Evolutionary conservation across 179 eudicot species (phyloP).

Genomic region (Spinacia oleracea): DNA sequence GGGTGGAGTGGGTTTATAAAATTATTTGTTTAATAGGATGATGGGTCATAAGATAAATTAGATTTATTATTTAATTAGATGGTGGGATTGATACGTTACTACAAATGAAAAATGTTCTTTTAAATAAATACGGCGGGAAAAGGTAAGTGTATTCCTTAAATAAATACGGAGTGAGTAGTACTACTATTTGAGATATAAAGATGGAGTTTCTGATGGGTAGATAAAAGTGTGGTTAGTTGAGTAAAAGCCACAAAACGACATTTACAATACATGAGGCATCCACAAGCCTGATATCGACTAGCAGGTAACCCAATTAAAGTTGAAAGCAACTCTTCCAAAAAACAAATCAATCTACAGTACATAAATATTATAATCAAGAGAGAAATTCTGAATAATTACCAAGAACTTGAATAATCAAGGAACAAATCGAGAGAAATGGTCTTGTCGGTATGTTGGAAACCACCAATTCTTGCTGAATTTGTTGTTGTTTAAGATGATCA

Average conservation of each 20-base stretch:
- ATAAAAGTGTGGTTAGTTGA: conserved; percentile 12
- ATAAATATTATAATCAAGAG: not conserved
- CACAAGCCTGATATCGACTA: conserved; percentile 25
- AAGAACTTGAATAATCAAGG: conserved; percentile 58
- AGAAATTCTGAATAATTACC: conserved; percentile 50
- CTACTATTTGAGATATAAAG: not conserved
- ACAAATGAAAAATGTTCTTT: too few species aligned
- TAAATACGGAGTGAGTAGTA: too few species aligned
- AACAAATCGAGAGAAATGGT: conserved; percentile 56
- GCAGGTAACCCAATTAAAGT: not conserved
- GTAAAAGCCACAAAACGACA: conserved; percentile 21
- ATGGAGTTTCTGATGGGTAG: not conserved
- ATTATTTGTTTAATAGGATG: too few species aligned
- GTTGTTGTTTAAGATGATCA: conserved; percentile 8
- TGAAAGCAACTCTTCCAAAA: not conserved
- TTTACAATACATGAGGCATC: conserved; percentile 25
- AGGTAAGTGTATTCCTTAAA: too few species aligned
- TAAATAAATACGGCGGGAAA: too few species aligned
- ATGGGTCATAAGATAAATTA: too few species aligned
- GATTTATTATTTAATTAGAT: too few species aligned
- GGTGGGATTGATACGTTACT: too few species aligned
- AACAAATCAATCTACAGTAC: not conserved
- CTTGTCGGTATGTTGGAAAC: conserved; percentile 39
- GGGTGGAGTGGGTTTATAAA: too few species aligned
- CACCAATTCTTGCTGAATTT: conserved; percentile 10